phyloP scores from a whole-genome alignment of 805 yeast genomes.

The Metschnikowia sp. region DNA sequence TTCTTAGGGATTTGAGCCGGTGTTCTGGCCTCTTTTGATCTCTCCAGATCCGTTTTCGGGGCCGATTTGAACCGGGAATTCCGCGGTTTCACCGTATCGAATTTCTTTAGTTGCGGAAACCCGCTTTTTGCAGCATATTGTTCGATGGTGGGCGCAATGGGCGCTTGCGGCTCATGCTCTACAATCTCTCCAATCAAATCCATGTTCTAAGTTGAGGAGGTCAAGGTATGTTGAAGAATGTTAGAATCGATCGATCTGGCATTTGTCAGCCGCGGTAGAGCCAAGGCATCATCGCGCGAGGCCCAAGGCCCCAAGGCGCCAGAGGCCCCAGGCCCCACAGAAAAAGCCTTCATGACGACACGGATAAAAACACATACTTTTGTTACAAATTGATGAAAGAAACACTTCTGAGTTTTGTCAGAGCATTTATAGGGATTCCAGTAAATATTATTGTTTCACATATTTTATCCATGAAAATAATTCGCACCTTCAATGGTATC shows the following conservation, averaged over 20 bases:
- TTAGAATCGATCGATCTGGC: not conserved
- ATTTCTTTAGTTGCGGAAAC: constrained; percentile 32
- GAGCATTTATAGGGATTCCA: too few relatives aligned
- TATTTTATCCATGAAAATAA: too few relatives aligned
- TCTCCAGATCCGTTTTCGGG: not conserved
- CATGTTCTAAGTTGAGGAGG: constrained; percentile 34
- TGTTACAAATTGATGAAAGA: too few relatives aligned
- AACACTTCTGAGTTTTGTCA: too few relatives aligned
- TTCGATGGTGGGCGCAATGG: constrained; percentile 19
- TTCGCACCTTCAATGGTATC: too few relatives aligned
- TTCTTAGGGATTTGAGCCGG: not conserved
- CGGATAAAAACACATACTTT: too few relatives aligned
- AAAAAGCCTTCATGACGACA: too few relatives aligned
- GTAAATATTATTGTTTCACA: too few relatives aligned
- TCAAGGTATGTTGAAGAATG: not conserved
- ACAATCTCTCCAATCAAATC: constrained; percentile 71
- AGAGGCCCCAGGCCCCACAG: too few relatives aligned
- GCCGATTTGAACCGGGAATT: constrained; percentile 10
- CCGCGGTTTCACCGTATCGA: constrained; percentile 23
- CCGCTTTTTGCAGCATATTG: constrained; percentile 22
- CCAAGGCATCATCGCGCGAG: too few relatives aligned
- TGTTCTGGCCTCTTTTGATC: not conserved
- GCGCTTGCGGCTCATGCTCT: constrained; percentile 49
- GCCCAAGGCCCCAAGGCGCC: too few relatives aligned
- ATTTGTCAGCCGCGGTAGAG: too few relatives aligned